These are phyloP conservation scores for Ustilago curta DNA, from an alignment of 1,284 basidiomycete species.

Conservation along the genomic window DNA sequence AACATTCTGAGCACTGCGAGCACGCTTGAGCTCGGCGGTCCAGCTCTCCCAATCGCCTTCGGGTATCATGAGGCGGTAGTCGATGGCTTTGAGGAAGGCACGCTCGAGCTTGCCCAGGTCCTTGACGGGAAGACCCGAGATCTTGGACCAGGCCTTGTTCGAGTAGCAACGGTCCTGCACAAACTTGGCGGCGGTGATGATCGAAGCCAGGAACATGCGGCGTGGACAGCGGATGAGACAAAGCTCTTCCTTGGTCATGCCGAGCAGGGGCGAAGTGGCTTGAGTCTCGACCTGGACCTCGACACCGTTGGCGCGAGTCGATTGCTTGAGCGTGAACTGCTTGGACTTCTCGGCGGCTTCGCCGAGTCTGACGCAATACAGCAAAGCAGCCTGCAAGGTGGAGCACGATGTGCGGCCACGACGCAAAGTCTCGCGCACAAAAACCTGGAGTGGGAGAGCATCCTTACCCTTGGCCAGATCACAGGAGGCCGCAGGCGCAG, in stretches of 20 bases:
- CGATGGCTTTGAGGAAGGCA: constrained; percentile 70
- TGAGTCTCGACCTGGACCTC: constrained; percentile 22
- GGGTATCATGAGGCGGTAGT: constrained; percentile 70
- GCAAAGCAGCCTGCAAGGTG: constrained; percentile 64
- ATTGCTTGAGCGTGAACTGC: constrained; percentile 28
- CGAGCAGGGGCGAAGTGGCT: constrained; percentile 33
- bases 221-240: constrained; percentile 76
- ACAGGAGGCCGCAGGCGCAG: constrained; percentile 29
- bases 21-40: constrained; percentile 53
- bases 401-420: constrained; percentile 65
- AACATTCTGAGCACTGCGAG: constrained; percentile 13
- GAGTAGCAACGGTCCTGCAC: constrained; percentile 92
- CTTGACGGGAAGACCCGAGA: constrained; percentile 69
- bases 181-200: constrained; percentile 91
- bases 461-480: constrained; percentile 44
- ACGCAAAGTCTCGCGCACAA: constrained; percentile 66
- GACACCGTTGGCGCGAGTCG: constrained; percentile 22
- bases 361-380: constrained; percentile 62
- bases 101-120: constrained; percentile 71
- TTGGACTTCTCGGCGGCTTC: constrained; percentile 30
- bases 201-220: constrained; percentile 84
- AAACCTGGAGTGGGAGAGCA: constrained; percentile 62
- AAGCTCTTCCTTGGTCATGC: constrained; percentile 43
- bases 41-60: constrained; percentile 61
- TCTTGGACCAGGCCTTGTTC: constrained; percentile 87